A percentile compares a stretch with the other conserved stretches of the same genome.
Evolutionary conservation across 805 yeast genomes (phyloP).

Genomic region (Lipomyces starkeyi): DNA sequence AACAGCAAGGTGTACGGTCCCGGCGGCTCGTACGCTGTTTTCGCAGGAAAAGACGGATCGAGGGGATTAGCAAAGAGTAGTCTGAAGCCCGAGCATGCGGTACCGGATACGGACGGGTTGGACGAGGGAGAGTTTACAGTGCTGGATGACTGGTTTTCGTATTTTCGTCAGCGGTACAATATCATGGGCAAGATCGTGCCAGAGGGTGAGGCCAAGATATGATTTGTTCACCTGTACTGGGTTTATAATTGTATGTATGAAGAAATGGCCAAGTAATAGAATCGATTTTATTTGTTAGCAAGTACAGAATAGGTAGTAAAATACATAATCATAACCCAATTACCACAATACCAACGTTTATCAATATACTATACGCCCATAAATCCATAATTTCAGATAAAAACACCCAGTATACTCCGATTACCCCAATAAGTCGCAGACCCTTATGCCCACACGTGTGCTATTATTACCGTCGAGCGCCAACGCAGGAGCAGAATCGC

Average conservation of each 20-base stretch:
- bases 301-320: neutral
- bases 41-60: conserved; percentile 80
- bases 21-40: conserved; percentile 70
- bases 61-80: conserved; percentile 76
- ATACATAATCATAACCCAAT: conserved; percentile 1
- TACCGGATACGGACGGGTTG: conserved; percentile 49
- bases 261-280: too few species aligned
- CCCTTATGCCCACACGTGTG: conserved; percentile 29
- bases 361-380: neutral
- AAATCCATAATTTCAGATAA: neutral
- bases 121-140: conserved; percentile 64
- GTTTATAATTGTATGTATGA: too few species aligned
- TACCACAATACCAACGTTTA: neutral
- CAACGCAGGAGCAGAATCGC: conserved; percentile 13
- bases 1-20: conserved; percentile 76
- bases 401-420: conserved; percentile 2
- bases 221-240: neutral
- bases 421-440: conserved; percentile 35
- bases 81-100: conserved; percentile 59
- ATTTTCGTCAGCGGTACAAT: conserved; percentile 49
- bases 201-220: conserved; percentile 23
- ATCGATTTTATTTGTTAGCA: neutral
- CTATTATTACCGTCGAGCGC: neutral
- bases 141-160: conserved; percentile 75
- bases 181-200: conserved; percentile 29